Conservation (phyloP, 352 stramenopile genomes). For the Globisporangium echinulatum region DNA sequence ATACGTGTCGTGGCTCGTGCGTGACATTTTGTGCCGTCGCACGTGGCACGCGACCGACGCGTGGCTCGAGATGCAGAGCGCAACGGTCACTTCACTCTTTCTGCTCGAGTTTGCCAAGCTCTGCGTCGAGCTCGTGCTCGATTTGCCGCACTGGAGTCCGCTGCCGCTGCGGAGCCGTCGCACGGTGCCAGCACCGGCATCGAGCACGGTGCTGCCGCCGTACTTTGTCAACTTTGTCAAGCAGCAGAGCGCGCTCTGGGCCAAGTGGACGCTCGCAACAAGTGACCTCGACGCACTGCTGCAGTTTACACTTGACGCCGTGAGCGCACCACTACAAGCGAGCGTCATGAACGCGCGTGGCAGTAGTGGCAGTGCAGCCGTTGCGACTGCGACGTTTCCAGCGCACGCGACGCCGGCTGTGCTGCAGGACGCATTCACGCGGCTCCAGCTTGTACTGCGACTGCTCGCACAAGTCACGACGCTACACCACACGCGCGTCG, state of each 20-base stretch:
- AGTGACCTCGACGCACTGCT: slow-evolving; percentile 52
- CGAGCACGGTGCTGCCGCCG: slow-evolving; percentile 63
- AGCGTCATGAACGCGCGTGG: slow-evolving; percentile 1
- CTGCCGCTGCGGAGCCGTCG: slow-evolving; percentile 20
- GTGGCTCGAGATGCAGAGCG: slow-evolving; percentile 53
- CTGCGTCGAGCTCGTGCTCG: slow-evolving; percentile 69
- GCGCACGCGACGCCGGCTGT: slow-evolving; percentile 34
- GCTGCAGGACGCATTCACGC: slow-evolving; percentile 75
- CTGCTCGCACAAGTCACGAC: slow-evolving; percentile 63
- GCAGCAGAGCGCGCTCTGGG: slow-evolving; percentile 61
- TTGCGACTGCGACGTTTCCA: slow-evolving; percentile 24
- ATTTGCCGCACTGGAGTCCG: slow-evolving; percentile 66
- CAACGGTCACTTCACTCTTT: slow-evolving; percentile 58
- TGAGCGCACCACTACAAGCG: slow-evolving; percentile 44
- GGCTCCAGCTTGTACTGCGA: slow-evolving; percentile 59
- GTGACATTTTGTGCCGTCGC: slow-evolving; percentile 71
- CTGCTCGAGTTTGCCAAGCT: slow-evolving; percentile 66
- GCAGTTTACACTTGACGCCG: slow-evolving; percentile 45
- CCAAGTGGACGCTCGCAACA: slow-evolving; percentile 64
- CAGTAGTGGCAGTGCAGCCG: neutral
- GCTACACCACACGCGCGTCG: slow-evolving; percentile 41
- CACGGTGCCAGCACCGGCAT: slow-evolving; percentile 26
- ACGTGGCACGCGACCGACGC: slow-evolving; percentile 73
- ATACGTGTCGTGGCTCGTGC: slow-evolving; percentile 81
- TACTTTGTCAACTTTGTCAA: slow-evolving; percentile 88